Evolutionary conservation across 148 eudicot species (phyloP).

Genomic region (Euryodendron excelsum): DNA sequence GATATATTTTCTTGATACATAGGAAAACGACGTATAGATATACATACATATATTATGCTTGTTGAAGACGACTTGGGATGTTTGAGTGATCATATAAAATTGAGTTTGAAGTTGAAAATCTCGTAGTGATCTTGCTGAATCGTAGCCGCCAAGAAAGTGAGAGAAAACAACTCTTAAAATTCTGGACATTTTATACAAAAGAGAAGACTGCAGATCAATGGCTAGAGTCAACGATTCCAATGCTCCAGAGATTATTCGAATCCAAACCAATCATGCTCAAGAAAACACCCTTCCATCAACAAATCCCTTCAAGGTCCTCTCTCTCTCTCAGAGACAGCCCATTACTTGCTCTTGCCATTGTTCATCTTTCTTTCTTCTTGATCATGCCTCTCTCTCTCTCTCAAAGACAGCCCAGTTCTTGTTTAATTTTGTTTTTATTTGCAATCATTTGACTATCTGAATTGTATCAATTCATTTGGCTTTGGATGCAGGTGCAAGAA

Average conservation of each 20-base stretch:
- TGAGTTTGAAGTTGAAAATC: not conserved
- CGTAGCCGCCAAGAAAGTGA: constrained; percentile 12
- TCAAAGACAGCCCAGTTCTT: not conserved
- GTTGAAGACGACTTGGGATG: not conserved
- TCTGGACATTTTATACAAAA: not conserved
- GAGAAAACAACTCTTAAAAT: not conserved
- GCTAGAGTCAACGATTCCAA: constrained; percentile 25
- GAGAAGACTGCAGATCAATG: constrained; percentile 8
- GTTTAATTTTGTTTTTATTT: not conserved
- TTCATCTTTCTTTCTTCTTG: not conserved
- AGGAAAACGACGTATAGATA: not conserved
- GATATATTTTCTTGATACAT: no score
- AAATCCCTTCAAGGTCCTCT: constrained; percentile 27
- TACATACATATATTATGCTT: not conserved
- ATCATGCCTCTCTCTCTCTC: not conserved
- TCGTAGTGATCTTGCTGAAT: not conserved
- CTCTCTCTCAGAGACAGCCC: not conserved
- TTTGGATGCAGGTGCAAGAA: constrained; percentile 15
- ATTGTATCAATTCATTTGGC: constrained; percentile 22
- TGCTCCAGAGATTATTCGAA: constrained; percentile 6
- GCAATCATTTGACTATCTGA: not conserved
- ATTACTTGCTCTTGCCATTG: not conserved
- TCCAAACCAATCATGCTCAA: constrained; percentile 24
- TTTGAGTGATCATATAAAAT: not conserved
- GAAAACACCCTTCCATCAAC: not conserved